These are phyloP conservation scores for Gentiana dahurica DNA, from an alignment of 257 asterid species.

Conservation along the genomic window DNA sequence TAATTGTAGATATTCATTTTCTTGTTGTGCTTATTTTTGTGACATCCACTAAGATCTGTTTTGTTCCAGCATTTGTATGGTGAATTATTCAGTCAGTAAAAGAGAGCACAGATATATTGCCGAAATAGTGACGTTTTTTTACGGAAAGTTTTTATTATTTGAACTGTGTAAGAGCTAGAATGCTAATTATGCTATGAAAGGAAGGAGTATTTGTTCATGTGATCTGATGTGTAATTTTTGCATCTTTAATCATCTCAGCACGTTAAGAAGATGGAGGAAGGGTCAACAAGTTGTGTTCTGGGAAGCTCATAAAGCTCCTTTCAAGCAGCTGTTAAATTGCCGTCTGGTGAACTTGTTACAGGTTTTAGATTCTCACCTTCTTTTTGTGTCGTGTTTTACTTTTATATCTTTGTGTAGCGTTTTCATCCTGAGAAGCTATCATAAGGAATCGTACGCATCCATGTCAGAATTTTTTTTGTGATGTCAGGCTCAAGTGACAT, in stretches of 20 bases:
- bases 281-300: slow-evolving; percentile 62
- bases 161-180: not conserved
- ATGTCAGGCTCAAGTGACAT: slow-evolving; percentile 86
- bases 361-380: slow-evolving; percentile 18
- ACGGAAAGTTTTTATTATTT: too few species aligned
- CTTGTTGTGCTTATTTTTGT: too few species aligned
- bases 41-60: too few species aligned
- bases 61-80: too few species aligned
- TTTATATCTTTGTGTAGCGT: slow-evolving; percentile 2
- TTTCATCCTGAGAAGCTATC: not conserved
- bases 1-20: too few species aligned
- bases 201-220: not conserved
- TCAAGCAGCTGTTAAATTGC: slow-evolving; percentile 72
- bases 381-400: not conserved
- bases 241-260: slow-evolving; percentile 28
- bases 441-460: too few species aligned
- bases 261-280: slow-evolving; percentile 85
- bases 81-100: too few species aligned
- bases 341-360: slow-evolving; percentile 91
- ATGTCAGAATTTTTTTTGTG: slow-evolving; percentile 8
- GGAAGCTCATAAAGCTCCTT: slow-evolving; percentile 88
- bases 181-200: too few species aligned
- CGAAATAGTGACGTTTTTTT: too few species aligned
- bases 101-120: too few species aligned
- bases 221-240: not conserved